These are phyloP conservation scores for Dioscorea alata DNA, from an alignment of 106 monocot genomes.

Conservation along the genomic window DNA sequence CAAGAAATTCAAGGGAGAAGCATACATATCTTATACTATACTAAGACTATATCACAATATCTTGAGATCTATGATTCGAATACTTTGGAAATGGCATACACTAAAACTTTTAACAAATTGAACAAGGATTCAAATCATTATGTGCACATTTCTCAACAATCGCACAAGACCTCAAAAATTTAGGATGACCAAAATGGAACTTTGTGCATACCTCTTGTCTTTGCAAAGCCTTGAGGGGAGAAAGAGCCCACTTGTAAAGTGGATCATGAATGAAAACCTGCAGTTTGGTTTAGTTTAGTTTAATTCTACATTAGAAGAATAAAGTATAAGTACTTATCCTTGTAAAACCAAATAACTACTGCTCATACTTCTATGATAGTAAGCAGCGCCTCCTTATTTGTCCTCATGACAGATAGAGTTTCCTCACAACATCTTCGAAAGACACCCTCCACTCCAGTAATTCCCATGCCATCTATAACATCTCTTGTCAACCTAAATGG, in stretches of 20 bases:
- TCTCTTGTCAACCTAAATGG: constrained; percentile 96
- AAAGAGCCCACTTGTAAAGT: constrained; percentile 98
- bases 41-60: too few species aligned
- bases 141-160: too few species aligned
- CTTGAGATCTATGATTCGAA: too few species aligned
- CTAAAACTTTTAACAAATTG: too few species aligned
- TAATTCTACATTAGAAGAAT: constrained; percentile 5
- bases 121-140: too few species aligned
- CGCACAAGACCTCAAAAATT: too few species aligned
- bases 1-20: too few species aligned
- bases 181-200: not conserved
- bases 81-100: too few species aligned
- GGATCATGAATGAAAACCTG: constrained; percentile 99
- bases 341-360: not conserved
- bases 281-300: constrained; percentile 8
- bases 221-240: constrained; percentile 95
- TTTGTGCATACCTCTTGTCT: constrained; percentile 65
- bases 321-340: not conserved
- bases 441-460: constrained; percentile 93
- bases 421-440: constrained; percentile 95
- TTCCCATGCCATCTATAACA: constrained; percentile 92
- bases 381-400: constrained; percentile 90
- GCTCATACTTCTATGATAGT: constrained; percentile 81
- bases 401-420: constrained; percentile 93
- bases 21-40: too few species aligned